Evolutionary conservation across 1,284 basidiomycete genomes (phyloP).

Genomic region (Cystobasidium pallidum): DNA sequence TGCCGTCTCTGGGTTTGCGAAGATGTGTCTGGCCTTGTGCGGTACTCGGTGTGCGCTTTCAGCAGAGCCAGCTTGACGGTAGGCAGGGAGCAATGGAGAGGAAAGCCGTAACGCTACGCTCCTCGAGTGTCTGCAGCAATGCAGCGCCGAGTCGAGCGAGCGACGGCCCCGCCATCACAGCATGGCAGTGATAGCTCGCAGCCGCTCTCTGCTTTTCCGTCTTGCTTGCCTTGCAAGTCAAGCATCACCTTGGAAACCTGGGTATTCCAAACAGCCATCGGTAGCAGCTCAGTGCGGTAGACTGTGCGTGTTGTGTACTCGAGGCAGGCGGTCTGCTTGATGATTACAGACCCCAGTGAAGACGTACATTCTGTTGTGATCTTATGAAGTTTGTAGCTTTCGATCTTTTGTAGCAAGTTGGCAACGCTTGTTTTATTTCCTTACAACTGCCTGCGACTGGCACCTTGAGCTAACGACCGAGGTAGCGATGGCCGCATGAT

Average conservation of each 20-base stretch:
- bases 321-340: slow-evolving; percentile 3
- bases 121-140: slow-evolving; percentile 19
- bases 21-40: slow-evolving; percentile 18
- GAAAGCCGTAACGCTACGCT: slow-evolving; percentile 27
- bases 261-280: slow-evolving; percentile 27
- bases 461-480: neutral
- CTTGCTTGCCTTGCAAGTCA: neutral
- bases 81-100: slow-evolving; percentile 25
- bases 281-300: slow-evolving; percentile 12
- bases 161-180: slow-evolving; percentile 13
- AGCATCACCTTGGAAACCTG: slow-evolving; percentile 2
- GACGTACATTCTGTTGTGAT: slow-evolving; percentile 19
- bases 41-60: slow-evolving; percentile 9
- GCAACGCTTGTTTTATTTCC: neutral
- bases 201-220: slow-evolving; percentile 13
- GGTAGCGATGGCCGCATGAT: neutral
- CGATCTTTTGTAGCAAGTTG: neutral
- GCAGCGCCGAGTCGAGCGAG: slow-evolving; percentile 11
- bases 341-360: slow-evolving; percentile 12
- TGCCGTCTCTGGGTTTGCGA: slow-evolving; percentile 14
- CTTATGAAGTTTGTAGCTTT: neutral
- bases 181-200: slow-evolving; percentile 21
- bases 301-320: slow-evolving; percentile 5
- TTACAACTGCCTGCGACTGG: neutral
- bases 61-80: slow-evolving; percentile 3